Percentiles rank a stretch among this genome's conserved stretches.
phyloP scores from a whole-genome alignment of 148 eudicot species.

The Silene latifolia region DNA sequence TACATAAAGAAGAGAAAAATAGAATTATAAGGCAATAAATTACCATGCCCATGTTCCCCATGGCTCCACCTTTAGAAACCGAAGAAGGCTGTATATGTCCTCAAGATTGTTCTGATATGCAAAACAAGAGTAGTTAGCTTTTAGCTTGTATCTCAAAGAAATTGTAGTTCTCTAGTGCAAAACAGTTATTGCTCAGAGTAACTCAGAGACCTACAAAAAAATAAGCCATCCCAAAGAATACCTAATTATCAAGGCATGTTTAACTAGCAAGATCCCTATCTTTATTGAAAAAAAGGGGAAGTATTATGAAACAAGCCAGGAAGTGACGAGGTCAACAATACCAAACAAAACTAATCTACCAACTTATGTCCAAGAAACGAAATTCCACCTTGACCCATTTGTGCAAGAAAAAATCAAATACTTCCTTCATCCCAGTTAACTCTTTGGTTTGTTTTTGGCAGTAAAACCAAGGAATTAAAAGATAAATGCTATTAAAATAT shows the following conservation, averaged over 20 bases:
- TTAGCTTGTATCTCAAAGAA: background rate
- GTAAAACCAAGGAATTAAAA: too few relatives aligned
- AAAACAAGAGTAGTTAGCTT: conserved; percentile 23
- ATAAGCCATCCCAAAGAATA: background rate
- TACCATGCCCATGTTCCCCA: conserved; percentile 99
- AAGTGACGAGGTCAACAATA: too few relatives aligned
- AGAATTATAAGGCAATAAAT: conserved; percentile 16
- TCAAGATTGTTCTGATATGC: conserved; percentile 79
- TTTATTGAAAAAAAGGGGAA: too few relatives aligned
- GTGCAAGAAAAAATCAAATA: too few relatives aligned
- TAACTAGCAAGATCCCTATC: too few relatives aligned
- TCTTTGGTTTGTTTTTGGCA: too few relatives aligned
- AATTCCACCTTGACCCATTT: too few relatives aligned
- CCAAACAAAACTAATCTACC: too few relatives aligned
- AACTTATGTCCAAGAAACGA: too few relatives aligned
- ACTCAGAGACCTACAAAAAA: background rate
- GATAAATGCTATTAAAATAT: too few relatives aligned
- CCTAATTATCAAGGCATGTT: background rate
- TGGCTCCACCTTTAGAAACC: conserved; percentile 92
- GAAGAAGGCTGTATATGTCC: conserved; percentile 90
- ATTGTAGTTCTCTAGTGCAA: background rate
- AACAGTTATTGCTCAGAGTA: background rate
- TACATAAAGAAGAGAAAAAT: background rate
- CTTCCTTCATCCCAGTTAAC: too few relatives aligned
- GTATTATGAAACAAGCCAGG: too few relatives aligned